phyloP scores from a whole-genome alignment of 2,329 filamentous ascomycete genomes.

The Pezicula neosporulosa region DNA sequence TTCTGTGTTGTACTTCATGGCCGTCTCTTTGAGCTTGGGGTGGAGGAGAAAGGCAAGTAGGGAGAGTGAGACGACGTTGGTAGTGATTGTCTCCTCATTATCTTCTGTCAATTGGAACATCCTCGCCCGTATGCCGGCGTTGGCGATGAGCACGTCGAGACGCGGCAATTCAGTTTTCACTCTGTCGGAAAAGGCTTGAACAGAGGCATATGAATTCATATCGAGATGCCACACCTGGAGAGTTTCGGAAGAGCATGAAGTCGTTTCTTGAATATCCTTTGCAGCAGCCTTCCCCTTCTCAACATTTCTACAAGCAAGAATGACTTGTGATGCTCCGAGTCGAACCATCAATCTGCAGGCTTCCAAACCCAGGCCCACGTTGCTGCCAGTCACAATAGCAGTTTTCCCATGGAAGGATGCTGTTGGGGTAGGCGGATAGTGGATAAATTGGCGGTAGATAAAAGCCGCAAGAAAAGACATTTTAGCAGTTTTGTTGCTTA shows the following conservation, averaged over 20 bases:
- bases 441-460: conserved; percentile 6
- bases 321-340: conserved; percentile 32
- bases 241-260: not conserved
- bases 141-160: conserved; percentile 10
- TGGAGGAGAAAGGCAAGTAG: conserved; percentile 6
- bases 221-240: conserved; percentile 16
- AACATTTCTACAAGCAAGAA: conserved; percentile 33
- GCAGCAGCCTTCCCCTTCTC: conserved; percentile 32
- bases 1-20: conserved; percentile 2
- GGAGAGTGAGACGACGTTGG: conserved; percentile 4
- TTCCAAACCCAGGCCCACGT: conserved; percentile 21
- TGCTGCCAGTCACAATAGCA: conserved; percentile 7
- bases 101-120: conserved; percentile 8
- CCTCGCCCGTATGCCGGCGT: conserved; percentile 8
- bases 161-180: conserved; percentile 17
- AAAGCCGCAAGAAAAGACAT: not conserved
- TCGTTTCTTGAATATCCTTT: conserved; percentile 25
- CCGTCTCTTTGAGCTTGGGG: conserved; percentile 8
- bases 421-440: not conserved
- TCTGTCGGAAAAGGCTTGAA: conserved; percentile 11
- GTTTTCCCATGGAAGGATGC: conserved; percentile 4
- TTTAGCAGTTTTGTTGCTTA: too few relatives aligned
- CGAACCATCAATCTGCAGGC: conserved; percentile 31
- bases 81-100: conserved; percentile 8
- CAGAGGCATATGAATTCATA: conserved; percentile 6